phyloP scores from a whole-genome alignment of 2,329 filamentous ascomycete genomes.

The Juglanconis juglandina region DNA sequence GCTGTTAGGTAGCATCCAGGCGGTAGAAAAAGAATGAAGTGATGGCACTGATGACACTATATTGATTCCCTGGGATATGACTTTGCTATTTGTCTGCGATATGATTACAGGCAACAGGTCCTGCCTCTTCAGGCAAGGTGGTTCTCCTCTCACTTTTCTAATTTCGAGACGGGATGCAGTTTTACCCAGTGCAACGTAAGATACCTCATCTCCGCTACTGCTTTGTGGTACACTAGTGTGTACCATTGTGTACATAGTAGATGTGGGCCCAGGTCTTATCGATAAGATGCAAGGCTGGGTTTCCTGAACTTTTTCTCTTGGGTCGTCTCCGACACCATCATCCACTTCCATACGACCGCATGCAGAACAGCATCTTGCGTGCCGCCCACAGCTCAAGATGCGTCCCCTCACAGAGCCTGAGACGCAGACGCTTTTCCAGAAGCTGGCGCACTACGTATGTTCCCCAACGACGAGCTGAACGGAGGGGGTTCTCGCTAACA shows the following conservation, averaged over 20 bases:
- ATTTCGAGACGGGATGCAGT: no score
- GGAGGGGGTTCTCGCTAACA: not conserved
- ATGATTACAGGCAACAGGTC: not conserved
- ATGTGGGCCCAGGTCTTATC: not conserved
- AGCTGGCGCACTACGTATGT: conserved; percentile 77
- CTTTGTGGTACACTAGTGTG: no score
- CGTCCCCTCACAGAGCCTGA: conserved; percentile 76
- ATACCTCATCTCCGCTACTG: no score
- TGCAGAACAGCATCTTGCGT: not conserved
- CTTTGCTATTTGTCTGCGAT: no score
- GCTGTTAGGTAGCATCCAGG: conserved; percentile 13
- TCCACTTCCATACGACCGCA: not conserved
- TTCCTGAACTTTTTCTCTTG: not conserved
- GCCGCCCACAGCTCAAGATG: conserved; percentile 50
- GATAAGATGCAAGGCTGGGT: not conserved
- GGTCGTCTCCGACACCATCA: not conserved
- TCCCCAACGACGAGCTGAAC: not conserved
- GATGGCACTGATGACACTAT: not conserved
- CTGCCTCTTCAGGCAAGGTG: no score
- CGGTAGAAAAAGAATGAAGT: conserved; percentile 13
- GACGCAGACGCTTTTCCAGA: conserved; percentile 80
- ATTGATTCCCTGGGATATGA: no score
- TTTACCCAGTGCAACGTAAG: no score
- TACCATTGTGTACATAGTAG: no score
- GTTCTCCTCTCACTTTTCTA: no score